phyloP scores from a whole-genome alignment of 768 basidiomycete genomes.

The Clathrus columnatus region DNA sequence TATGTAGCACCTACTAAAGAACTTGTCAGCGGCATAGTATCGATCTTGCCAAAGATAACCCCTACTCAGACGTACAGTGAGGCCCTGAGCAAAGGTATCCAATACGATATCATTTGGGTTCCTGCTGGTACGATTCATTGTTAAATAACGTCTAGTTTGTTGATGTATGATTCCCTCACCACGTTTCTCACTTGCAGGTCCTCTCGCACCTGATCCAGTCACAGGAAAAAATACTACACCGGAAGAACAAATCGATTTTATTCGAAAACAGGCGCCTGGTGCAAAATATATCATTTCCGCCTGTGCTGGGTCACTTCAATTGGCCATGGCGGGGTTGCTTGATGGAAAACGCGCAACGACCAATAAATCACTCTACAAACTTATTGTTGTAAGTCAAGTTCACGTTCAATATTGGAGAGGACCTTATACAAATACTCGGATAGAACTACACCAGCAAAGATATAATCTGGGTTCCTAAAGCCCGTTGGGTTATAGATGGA shows the following conservation, averaged over 20 bases:
- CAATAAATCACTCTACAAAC: constrained; percentile 3
- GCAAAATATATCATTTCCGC: constrained; percentile 14
- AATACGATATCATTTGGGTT: constrained; percentile 24
- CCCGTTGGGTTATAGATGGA: constrained; percentile 11
- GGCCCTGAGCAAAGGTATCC: constrained; percentile 16
- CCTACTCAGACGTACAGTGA: constrained; percentile 21
- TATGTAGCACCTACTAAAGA: constrained; percentile 2
- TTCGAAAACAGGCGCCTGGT: not conserved
- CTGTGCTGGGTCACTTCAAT: constrained; percentile 9
- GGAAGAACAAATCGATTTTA: constrained; percentile 15
- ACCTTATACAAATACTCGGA: not conserved
- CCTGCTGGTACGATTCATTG: constrained; percentile 20
- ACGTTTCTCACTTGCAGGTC: constrained; percentile 9
- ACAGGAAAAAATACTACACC: constrained; percentile 14
- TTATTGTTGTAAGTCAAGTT: not conserved
- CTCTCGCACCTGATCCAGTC: constrained; percentile 8
- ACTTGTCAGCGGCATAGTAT: not conserved
- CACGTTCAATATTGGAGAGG: not conserved
- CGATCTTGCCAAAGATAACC: constrained; percentile 2
- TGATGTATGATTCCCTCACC: not conserved
- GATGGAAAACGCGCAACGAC: constrained; percentile 11
- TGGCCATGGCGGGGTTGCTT: constrained; percentile 8
- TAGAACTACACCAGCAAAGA: not conserved
- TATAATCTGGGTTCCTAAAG: constrained; percentile 7
- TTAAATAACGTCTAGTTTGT: too few species aligned